phyloP scores from a whole-genome alignment of 352 stramenopile species.

The Pythium guiyangense region DNA sequence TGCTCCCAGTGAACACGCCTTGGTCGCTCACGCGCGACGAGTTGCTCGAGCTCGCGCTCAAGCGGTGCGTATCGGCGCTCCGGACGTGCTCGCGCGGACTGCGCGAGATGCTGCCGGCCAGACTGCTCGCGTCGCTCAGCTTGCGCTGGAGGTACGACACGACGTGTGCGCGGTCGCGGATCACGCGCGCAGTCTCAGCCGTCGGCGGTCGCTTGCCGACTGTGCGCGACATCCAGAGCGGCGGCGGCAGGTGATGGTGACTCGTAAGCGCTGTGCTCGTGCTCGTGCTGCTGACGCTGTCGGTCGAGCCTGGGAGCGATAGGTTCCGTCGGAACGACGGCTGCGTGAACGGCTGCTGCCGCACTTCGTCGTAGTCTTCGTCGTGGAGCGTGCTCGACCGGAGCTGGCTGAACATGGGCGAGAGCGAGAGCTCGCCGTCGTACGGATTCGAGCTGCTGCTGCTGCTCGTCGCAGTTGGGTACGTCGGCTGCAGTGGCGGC shows the following conservation, averaged over 20 bases:
- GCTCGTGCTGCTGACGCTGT: constrained; percentile 20
- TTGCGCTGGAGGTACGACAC: constrained; percentile 86
- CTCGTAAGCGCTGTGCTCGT: background rate
- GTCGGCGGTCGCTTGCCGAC: constrained; percentile 12
- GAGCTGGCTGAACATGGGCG: constrained; percentile 17
- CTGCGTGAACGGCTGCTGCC: constrained; percentile 8
- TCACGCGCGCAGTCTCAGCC: constrained; percentile 52
- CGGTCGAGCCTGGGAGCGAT: constrained; percentile 21
- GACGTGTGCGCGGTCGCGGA: constrained; percentile 83
- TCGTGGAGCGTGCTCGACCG: constrained; percentile 12
- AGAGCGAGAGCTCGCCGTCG: constrained; percentile 10
- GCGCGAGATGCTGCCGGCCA: constrained; percentile 52
- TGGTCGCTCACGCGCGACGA: too few species aligned
- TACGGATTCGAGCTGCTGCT: constrained; percentile 12
- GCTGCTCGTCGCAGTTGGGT: constrained; percentile 3
- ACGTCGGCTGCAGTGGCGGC: background rate
- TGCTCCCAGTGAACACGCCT: too few species aligned
- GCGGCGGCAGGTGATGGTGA: background rate
- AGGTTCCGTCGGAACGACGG: constrained; percentile 33
- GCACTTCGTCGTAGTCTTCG: constrained; percentile 14
- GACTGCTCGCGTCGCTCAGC: constrained; percentile 74
- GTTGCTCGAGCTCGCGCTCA: constrained; percentile 66
- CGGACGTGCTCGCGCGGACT: constrained; percentile 34
- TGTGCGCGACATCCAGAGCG: constrained; percentile 12
- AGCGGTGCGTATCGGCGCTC: constrained; percentile 22